Evolutionary conservation across 305 asterid species (phyloP), one percentile per base, ranked within the genome.

Genomic region (Solanum chacoense): DNA sequence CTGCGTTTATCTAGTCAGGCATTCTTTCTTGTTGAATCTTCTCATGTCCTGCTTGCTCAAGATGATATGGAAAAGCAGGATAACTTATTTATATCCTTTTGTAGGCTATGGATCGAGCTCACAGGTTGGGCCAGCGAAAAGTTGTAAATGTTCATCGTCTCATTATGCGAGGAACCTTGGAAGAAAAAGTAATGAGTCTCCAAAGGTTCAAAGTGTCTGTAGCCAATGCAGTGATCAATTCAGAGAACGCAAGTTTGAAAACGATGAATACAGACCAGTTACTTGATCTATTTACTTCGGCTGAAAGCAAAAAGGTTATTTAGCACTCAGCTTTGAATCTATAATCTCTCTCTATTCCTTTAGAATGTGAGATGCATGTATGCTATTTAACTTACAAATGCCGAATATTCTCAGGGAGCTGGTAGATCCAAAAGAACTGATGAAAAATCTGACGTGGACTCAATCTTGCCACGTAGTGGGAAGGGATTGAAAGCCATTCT

Each of bases 41-140:
- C 87, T 42, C 37, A 24, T 50, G 73, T 4, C 11, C 28, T 35
- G 72, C 42, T 22, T 84, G 50, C 72, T 24, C 87, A 84, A 84
- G 87, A 31, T 84, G 45, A 31, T 84, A 55, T 84, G 29, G 74
- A 55, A 83, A 50, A 7, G 42, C 20, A 50, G 31, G 32, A 12
- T 50, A 55, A 55, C 45, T 22, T 84, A 37, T 84, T 32, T 32
- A 55, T 32, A 35, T 89, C 50, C 45, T 88, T 80, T 89, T 91
- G 91, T 94, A 98, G 99, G 99, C 99, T 91, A 98, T 98, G 99
- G 99, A 98, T 92, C 94, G 99, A 93, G 99, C 99, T 73, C 99
- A 98, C 93, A 95, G 99, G 91, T 92, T 98, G 89, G 99, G 99
- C 59, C 99, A 98, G 94, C 92, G 94, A 89, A 98, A 95, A 90